A percentile compares a stretch with the other conserved stretches of the same genome.
Evolutionary conservation across 495 filamentous ascomycete genomes (phyloP).

Genomic region (Aspergillus homomorphus): DNA sequence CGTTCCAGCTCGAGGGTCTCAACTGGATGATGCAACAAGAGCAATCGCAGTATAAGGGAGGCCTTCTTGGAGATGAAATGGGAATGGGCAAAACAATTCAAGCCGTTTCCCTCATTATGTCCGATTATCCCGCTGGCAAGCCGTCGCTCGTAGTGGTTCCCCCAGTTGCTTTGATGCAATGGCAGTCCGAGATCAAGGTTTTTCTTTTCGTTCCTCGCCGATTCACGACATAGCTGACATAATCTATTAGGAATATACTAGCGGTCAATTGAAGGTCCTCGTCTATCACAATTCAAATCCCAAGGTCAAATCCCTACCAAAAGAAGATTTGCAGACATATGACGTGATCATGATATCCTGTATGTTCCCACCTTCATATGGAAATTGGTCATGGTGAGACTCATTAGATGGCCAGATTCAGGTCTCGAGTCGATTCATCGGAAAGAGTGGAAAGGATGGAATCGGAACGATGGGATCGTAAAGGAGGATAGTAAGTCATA

Average conservation of each 20-base stretch:
- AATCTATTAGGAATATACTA: constrained; percentile 64
- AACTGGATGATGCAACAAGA: constrained; percentile 94
- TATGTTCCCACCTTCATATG: constrained; percentile 15
- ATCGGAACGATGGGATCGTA: constrained; percentile 67
- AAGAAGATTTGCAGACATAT: constrained; percentile 72
- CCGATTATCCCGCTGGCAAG: constrained; percentile 77
- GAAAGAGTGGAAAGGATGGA: constrained; percentile 89
- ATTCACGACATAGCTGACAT: background rate
- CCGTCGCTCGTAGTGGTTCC: constrained; percentile 89
- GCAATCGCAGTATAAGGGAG: constrained; percentile 77
- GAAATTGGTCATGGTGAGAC: constrained; percentile 1
- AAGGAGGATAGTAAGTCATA: constrained; percentile 68
- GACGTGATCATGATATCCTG: constrained; percentile 95
- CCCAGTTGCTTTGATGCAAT: constrained; percentile 95
- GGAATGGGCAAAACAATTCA: constrained; percentile 99
- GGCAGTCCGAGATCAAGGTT: constrained; percentile 83
- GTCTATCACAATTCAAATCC: constrained; percentile 84
- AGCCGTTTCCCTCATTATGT: constrained; percentile 95
- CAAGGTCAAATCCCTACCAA: constrained; percentile 69
- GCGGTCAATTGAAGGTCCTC: constrained; percentile 82
- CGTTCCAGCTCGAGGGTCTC: constrained; percentile 89
- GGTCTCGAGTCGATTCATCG: constrained; percentile 87
- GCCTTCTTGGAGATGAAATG: constrained; percentile 93
- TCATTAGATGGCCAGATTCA: constrained; percentile 54
- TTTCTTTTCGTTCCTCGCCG: constrained; percentile 2